phyloP scores from a whole-genome alignment of 306 rosid species.

The Pyrus betulifolia region DNA sequence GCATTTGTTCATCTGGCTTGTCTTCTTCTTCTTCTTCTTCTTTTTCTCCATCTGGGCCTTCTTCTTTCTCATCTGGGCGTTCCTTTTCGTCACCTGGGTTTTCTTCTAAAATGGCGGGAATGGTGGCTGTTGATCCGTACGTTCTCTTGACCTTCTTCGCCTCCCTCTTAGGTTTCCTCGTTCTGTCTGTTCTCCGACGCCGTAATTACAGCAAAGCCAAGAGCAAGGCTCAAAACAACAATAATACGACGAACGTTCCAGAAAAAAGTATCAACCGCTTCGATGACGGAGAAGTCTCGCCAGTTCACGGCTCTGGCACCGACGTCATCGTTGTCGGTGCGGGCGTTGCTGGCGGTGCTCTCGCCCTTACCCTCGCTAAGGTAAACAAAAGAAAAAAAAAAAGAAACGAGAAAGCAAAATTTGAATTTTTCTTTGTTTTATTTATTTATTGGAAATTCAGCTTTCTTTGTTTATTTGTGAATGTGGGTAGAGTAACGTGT shows the following conservation, averaged over 20 bases:
- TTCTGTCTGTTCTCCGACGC: conserved; percentile 14
- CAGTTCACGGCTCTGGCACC: background rate
- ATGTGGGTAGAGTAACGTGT: background rate
- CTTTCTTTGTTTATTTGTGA: background rate
- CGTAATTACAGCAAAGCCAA: background rate
- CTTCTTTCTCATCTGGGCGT: background rate
- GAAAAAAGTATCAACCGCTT: background rate
- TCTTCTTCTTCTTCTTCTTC: background rate
- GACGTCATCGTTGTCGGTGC: conserved; percentile 35
- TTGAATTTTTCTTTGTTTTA: too few relatives aligned
- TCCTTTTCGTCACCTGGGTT: conserved; percentile 2
- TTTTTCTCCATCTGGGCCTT: background rate
- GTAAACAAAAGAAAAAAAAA: background rate
- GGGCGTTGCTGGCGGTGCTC: conserved; percentile 52
- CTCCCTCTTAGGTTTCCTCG: conserved; percentile 17
- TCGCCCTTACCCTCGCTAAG: conserved; percentile 45
- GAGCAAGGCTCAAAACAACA: background rate
- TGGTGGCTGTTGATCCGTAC: conserved; percentile 17
- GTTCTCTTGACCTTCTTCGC: conserved; percentile 21
- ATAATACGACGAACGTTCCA: background rate
- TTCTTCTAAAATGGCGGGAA: background rate
- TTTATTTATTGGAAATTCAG: background rate
- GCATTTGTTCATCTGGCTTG: background rate
- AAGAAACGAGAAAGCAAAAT: too few relatives aligned
- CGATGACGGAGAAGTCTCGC: background rate